Conservation (phyloP, 2,329 filamentous ascomycete species). For the Fusarium circinatum region DNA sequence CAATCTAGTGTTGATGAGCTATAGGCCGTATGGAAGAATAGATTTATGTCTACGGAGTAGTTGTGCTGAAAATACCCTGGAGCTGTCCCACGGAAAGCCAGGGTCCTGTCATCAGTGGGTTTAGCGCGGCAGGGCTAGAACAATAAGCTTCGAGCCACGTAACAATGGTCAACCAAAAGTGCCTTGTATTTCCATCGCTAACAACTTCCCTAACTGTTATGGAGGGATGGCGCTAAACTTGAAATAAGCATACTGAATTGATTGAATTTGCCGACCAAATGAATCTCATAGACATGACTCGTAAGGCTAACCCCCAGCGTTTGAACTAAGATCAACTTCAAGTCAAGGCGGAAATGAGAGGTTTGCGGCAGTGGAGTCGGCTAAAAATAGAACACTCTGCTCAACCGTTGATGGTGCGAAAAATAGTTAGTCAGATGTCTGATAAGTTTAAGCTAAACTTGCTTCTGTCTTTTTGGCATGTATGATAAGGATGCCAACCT, state of each 20-base stretch:
- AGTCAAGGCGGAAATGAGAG: background rate
- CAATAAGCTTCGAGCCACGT: background rate
- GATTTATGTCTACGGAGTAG: no score
- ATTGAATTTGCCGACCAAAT: no score
- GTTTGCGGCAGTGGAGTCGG: background rate
- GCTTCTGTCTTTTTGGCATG: no score
- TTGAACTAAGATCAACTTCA: background rate
- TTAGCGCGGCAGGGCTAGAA: background rate
- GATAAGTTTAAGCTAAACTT: no score
- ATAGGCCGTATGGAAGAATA: no score
- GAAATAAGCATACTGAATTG: no score
- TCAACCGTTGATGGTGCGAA: no score
- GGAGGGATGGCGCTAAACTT: no score
- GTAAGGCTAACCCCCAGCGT: rapidly evolving
- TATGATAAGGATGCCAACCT: no score
- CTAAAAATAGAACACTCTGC: background rate
- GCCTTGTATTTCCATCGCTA: background rate
- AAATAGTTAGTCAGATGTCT: no score
- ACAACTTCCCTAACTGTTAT: background rate
- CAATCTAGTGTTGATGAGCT: no score
- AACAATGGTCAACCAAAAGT: background rate
- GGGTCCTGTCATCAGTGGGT: background rate
- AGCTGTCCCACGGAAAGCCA: background rate
- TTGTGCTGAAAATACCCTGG: background rate
- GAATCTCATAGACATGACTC: background rate